A percentile compares a stretch with the other conserved stretches of the same genome.
These are phyloP conservation scores for Phytophthora pisi DNA, from an alignment of 352 stramenopile genomes.

Conservation along the genomic window DNA sequence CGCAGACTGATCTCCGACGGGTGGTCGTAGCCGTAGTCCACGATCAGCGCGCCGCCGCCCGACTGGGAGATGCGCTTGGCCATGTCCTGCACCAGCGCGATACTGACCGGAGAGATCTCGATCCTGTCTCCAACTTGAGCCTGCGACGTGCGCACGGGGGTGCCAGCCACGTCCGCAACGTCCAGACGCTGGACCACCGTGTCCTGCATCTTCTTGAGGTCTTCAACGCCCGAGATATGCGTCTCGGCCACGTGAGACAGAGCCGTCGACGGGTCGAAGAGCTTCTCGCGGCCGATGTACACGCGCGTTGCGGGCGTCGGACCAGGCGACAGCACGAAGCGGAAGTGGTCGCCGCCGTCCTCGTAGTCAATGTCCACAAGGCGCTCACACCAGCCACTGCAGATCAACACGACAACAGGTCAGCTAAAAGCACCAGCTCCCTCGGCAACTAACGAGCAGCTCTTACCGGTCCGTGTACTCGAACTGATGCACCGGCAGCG, in stretches of 20 bases:
- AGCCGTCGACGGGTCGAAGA: slow-evolving; percentile 64
- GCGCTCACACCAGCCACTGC: slow-evolving; percentile 93
- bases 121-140: slow-evolving; percentile 87
- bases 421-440: neutral
- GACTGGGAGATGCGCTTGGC: slow-evolving; percentile 84
- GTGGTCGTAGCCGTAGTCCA: slow-evolving; percentile 96
- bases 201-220: slow-evolving; percentile 35
- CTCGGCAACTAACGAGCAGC: neutral
- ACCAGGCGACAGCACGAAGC: slow-evolving; percentile 93
- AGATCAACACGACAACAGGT: neutral
- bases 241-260: slow-evolving; percentile 35
- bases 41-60: slow-evolving; percentile 89
- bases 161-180: slow-evolving; percentile 43
- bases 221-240: slow-evolving; percentile 31
- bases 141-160: slow-evolving; percentile 54
- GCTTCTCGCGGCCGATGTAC: slow-evolving; percentile 83
- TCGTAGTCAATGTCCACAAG: slow-evolving; percentile 92
- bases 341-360: slow-evolving; percentile 87
- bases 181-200: slow-evolving; percentile 51
- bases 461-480: slow-evolving; percentile 90
- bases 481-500: slow-evolving; percentile 95
- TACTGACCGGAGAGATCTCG: slow-evolving; percentile 94
- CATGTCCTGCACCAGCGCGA: slow-evolving; percentile 93
- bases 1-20: slow-evolving; percentile 90
- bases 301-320: slow-evolving; percentile 91